Base-by-base conservation (phyloP, 2,329 filamentous ascomycete genomes). In the Cyanodermella asteris region DNA sequence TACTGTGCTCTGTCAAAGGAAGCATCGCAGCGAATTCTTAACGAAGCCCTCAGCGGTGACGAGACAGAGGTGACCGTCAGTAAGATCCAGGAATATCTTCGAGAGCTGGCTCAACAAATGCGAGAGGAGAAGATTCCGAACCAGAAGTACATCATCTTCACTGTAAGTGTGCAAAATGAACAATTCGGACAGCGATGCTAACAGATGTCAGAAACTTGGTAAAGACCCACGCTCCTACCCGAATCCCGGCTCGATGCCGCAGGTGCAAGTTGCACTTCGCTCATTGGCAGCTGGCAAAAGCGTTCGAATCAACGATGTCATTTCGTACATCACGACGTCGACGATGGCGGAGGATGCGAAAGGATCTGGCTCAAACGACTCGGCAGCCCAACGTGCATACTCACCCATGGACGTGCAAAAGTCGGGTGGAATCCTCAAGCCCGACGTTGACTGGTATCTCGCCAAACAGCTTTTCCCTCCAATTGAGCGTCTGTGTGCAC, bases 381-480 rank as follows among this genome's bases (percentile, higher is more conserved):
- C 62, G 8, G 66, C 80, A 3, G 76, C 87, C 13, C 91, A 91
- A 51, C 78, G 90, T 36, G 84, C 87, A 4, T 84, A 78, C 45
- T 72, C 75, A 5, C 72, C 78, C 2, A 72, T 81, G 29, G 87
- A 97, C 45, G 70, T 91, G 11, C 55, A 77, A 30, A 90, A 87
- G 42, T 43, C 66, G 10, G 75, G 76, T 36, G 70, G 72, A 1
- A 72, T 58, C 1, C 61, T 97, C 5, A 63, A 72, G 29, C 78
- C 82, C 3, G 87, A 97, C 42, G 65, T 93, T n/a, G 87, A 97
- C 44, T 94, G 82, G 65, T 97, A 97, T 47, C 67, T 97, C 19
- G 74, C 80, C 55, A 97, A 97, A 56, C 87, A 97, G 49, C 93
- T 97, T 30, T 80, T 97, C 51, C 87, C 87, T 7, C 87, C 87